Evolutionary conservation across 2,329 filamentous ascomycete genomes (phyloP).

Genomic region (Aspergillus novoparasiticus): DNA sequence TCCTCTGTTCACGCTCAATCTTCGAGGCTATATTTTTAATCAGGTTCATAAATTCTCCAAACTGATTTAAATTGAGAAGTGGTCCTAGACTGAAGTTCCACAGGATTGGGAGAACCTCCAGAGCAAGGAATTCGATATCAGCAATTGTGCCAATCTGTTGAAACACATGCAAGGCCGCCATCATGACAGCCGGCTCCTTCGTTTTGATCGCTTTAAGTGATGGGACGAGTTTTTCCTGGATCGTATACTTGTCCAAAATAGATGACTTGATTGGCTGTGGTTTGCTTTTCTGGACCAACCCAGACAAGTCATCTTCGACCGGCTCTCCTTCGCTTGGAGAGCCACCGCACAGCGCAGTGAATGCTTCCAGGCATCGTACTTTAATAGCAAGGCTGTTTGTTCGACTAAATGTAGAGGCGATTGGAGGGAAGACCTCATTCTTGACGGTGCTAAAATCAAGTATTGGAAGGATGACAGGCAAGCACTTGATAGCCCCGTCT

Average conservation of each 20-base stretch:
- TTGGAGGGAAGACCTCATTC: constrained; percentile 91
- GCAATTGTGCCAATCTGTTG: constrained; percentile 78
- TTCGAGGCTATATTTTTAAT: constrained; percentile 78
- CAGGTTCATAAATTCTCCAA: constrained; percentile 84
- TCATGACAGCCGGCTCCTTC: constrained; percentile 96
- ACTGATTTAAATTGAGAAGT: constrained; percentile 82
- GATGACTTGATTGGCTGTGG: constrained; percentile 69
- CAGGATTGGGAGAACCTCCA: constrained; percentile 84
- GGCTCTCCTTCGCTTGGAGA: constrained; percentile 52
- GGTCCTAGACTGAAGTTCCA: constrained; percentile 93
- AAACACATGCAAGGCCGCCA: constrained; percentile 84
- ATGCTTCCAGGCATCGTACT: constrained; percentile 85
- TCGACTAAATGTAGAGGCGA: constrained; percentile 86
- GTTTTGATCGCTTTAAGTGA: constrained; percentile 92
- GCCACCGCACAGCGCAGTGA: constrained; percentile 86
- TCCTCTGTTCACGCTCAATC: constrained; percentile 85
- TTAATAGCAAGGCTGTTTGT: constrained; percentile 95
- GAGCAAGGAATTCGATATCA: constrained; percentile 87
- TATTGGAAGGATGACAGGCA: constrained; percentile 79
- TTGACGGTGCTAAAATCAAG: constrained; percentile 97
- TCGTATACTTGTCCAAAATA: constrained; percentile 94
- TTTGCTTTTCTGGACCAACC: constrained; percentile 55
- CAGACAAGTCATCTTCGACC: constrained; percentile 72
- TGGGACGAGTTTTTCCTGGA: constrained; percentile 95
- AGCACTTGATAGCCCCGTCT: constrained; percentile 76